Conservation (phyloP, 2,329 filamentous ascomycete species). For the Phoma sp. region DNA sequence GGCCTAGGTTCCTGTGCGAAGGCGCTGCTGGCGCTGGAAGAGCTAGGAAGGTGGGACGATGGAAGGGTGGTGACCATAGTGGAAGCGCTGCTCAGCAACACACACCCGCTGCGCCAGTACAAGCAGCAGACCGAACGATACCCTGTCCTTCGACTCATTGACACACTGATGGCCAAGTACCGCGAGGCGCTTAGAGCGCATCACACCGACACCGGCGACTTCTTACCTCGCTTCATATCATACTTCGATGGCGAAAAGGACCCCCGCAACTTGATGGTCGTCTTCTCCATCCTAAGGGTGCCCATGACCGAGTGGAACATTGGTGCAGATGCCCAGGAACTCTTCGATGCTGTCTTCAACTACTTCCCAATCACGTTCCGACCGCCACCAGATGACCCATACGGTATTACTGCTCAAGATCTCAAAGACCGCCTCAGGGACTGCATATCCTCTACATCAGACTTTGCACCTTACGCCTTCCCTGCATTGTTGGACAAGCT, state of each 20-base stretch:
- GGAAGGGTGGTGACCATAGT: conserved; percentile 62
- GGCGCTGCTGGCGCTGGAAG: conserved; percentile 66
- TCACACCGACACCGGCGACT: conserved; percentile 60
- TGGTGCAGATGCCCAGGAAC: conserved; percentile 60
- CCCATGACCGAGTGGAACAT: conserved; percentile 74
- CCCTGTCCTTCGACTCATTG: conserved; percentile 67
- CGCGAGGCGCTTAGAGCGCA: conserved; percentile 53
- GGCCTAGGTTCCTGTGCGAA: conserved; percentile 65
- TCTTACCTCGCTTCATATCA: conserved; percentile 67
- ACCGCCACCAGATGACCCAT: conserved; percentile 73
- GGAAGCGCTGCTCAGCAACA: conserved; percentile 59
- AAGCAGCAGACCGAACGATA: conserved; percentile 68
- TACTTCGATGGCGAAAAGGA: conserved; percentile 74
- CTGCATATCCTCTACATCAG: conserved; percentile 68
- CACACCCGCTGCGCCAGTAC: conserved; percentile 66
- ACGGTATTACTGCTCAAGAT: conserved; percentile 73
- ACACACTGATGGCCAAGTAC: conserved; percentile 68
- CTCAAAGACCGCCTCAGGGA: conserved; percentile 69
- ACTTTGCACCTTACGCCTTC: conserved; percentile 72
- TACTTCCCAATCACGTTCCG: conserved; percentile 77
- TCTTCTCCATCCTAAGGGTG: conserved; percentile 72
- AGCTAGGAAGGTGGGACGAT: conserved; percentile 66
- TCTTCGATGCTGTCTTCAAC: conserved; percentile 75
- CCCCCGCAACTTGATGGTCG: conserved; percentile 73
- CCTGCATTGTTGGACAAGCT: conserved; percentile 73